Conservation (phyloP, 495 filamentous ascomycete genomes). For the Penicillium paradoxum region DNA sequence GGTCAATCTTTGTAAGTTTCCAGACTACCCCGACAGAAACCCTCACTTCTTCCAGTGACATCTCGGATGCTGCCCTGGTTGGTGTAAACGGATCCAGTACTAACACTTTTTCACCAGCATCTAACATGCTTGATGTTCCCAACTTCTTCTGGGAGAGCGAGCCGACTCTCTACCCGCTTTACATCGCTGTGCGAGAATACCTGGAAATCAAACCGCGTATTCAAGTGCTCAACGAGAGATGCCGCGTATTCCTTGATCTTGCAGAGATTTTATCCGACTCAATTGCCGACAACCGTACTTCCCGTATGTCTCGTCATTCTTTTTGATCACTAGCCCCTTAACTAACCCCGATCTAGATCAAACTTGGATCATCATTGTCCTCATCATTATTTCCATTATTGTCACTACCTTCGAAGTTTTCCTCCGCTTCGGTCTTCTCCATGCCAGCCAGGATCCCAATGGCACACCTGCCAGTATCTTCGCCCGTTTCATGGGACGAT, state of each 20-base stretch:
- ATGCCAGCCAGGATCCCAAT: conserved; percentile 27
- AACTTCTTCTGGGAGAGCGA: conserved; percentile 99
- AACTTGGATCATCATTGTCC: conserved; percentile 96
- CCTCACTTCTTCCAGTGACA: background rate
- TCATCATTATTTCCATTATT: conserved; percentile 84
- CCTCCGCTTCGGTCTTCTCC: conserved; percentile 77
- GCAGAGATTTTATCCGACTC: conserved; percentile 91
- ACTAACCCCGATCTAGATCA: conserved; percentile 40
- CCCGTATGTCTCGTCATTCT: conserved; percentile 38
- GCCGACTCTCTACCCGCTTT: conserved; percentile 89
- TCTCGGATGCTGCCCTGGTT: background rate
- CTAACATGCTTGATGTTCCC: conserved; percentile 94
- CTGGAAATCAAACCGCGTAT: conserved; percentile 94
- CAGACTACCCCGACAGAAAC: background rate
- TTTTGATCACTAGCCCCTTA: background rate
- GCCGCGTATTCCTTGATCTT: conserved; percentile 92
- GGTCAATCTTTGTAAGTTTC: conserved; percentile 86
- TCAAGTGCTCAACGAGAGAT: conserved; percentile 93
- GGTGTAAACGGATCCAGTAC: background rate
- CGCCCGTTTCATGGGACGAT: conserved; percentile 21
- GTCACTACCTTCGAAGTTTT: conserved; percentile 89
- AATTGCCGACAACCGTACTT: conserved; percentile 91
- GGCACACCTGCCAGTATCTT: conserved; percentile 14
- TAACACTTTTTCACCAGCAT: conserved; percentile 57
- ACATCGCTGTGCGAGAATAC: conserved; percentile 92